These are phyloP conservation scores for Lachancea nothofagi DNA, from an alignment of 805 yeast genomes.

Conservation along the genomic window DNA sequence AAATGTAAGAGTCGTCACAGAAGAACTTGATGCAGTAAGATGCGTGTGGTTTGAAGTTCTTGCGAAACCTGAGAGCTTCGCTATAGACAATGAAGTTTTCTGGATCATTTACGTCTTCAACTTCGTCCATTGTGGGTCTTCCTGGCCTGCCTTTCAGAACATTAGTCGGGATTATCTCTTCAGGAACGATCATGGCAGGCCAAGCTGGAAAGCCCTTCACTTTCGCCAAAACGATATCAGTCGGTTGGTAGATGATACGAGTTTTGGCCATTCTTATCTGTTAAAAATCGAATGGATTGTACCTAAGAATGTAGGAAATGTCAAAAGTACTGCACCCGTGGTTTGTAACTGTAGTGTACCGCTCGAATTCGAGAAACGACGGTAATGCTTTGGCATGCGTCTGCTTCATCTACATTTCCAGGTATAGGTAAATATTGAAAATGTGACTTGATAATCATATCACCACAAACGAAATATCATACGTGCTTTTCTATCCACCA, in stretches of 20 bases:
- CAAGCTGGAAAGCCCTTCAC: conserved; percentile 85
- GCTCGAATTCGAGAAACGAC: no score
- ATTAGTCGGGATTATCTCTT: conserved; percentile 51
- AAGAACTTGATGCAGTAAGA: conserved; percentile 32
- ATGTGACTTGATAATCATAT: no score
- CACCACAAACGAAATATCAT: no score
- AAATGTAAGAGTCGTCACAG: conserved; percentile 32
- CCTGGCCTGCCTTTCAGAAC: conserved; percentile 32
- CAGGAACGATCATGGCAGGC: conserved; percentile 80
- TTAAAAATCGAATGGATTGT: no score
- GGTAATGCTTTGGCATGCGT: no score
- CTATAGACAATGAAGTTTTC: conserved; percentile 23
- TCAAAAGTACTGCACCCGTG: no score
- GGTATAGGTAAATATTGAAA: no score
- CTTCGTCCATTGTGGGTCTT: conserved; percentile 13
- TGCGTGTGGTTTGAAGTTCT: conserved; percentile 15
- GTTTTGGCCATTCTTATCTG: conserved; percentile 6
- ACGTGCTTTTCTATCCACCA: no score
- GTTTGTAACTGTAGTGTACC: no score
- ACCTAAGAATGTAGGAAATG: no score
- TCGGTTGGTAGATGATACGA: conserved; percentile 37
- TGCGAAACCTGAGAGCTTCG: conserved; percentile 23
- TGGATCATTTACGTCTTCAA: conserved; percentile 13
- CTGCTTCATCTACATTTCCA: no score
- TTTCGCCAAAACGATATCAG: conserved; percentile 64